A percentile compares a stretch with the other conserved stretches of the same genome.
These are phyloP conservation scores for Auriscalpium vulgare DNA, from an alignment of 768 basidiomycete genomes.

Conservation along the genomic window DNA sequence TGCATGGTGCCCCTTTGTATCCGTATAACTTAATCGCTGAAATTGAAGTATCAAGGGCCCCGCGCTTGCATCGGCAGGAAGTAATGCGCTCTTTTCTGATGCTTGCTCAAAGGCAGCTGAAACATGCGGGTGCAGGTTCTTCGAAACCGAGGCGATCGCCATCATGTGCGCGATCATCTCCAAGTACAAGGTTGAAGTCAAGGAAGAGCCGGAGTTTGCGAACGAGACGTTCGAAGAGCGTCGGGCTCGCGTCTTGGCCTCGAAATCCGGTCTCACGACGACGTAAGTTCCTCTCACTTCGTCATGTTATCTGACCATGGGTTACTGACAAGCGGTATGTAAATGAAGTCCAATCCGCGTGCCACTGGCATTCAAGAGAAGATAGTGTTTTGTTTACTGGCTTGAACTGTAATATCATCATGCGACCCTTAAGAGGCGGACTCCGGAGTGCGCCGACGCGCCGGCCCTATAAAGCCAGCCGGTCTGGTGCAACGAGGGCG, in stretches of 20 bases:
- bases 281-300: not conserved
- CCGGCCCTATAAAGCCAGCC: too few relatives aligned
- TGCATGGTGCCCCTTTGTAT: not conserved
- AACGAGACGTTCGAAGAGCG: constrained; percentile 37
- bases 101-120: not conserved
- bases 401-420: too few relatives aligned
- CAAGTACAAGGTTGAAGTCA: constrained; percentile 37
- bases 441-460: too few relatives aligned
- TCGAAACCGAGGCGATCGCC: constrained; percentile 41
- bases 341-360: not conserved
- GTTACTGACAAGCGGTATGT: not conserved
- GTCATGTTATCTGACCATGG: not conserved
- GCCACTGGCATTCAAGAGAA: not conserved
- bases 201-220: constrained; percentile 40
- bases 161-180: constrained; percentile 37
- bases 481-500: too few relatives aligned
- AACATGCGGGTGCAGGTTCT: constrained; percentile 27
- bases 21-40: not conserved
- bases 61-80: constrained; percentile 17
- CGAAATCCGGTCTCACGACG: not conserved
- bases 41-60: constrained; percentile 1
- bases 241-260: constrained; percentile 19
- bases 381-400: not conserved
- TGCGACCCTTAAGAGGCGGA: too few relatives aligned
- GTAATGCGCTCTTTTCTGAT: not conserved